Evolutionary conservation across 305 asterid genomes (phyloP), one percentile per base, ranked within the genome.

Genomic region (Caryopteris hybrid): DNA sequence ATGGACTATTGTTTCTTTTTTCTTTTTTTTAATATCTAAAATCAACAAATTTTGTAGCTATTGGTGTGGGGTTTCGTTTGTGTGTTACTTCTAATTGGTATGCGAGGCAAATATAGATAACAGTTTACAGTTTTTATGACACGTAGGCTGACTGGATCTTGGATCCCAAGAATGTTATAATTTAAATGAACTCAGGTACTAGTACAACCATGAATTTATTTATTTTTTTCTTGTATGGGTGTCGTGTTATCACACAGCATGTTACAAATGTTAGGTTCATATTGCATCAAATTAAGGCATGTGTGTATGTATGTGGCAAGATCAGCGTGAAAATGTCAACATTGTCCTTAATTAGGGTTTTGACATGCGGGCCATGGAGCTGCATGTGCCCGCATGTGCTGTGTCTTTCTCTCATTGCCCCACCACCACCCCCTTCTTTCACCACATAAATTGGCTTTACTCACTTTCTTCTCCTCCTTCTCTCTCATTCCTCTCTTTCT

Each of bases 321-420:
- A n/a, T n/a, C n/a, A n/a, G n/a, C n/a, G n/a, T n/a, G n/a, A 73
- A 63, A 74, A 66, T 74, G 74, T 68, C 50, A 67, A 64, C 61
- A 71, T 64, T 64, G 63, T 64, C 17, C 61, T 66, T 60, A 66
- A 61, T 74, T 78, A 83, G 83, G 90, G 90, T 73, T 79, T 83
- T 31, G 68, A 71, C 57, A 60, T 63, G 85, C 73, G 86, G 94
- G 83, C 84, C 88, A 68, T 79, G 14, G 34, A 65, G 4, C 62
- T 78, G 78, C 96, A 89, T 89, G 96, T 89, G 92, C 86, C 73
- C 53, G 86, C 96, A 90, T 90, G 96, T 90, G 92, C 82, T 79
- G 75, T 85, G 96, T 90, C 83, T 80, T 76, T 78, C 83, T 74
- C 81, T 64, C 1, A 5, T 56, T 53, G 84, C 68, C 90, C 96